Evolutionary conservation across 352 stramenopile species (phyloP).

Genomic region (Pythium apleroticum): DNA sequence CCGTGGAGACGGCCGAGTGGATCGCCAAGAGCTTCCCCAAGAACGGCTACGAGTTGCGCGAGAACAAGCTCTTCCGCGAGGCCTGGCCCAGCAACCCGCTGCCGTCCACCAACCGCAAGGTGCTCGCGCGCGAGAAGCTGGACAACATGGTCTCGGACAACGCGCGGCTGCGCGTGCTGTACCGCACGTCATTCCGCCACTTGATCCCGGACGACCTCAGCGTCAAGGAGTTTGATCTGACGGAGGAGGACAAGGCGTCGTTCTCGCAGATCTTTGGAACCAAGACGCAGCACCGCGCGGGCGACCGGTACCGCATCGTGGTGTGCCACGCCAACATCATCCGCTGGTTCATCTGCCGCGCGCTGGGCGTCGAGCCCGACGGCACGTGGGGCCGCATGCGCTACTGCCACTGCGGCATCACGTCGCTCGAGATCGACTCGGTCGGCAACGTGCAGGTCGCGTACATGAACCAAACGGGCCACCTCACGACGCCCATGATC

Average conservation of each 20-base stretch:
- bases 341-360: slow-evolving; percentile 68
- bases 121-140: slow-evolving; percentile 62
- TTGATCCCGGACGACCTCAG: slow-evolving; percentile 57
- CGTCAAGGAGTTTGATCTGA: slow-evolving; percentile 28
- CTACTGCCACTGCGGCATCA: slow-evolving; percentile 69
- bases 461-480: slow-evolving; percentile 64
- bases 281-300: slow-evolving; percentile 34
- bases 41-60: slow-evolving; percentile 35
- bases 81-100: slow-evolving; percentile 66
- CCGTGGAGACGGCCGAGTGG: slow-evolving; percentile 49
- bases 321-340: slow-evolving; percentile 78
- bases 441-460: slow-evolving; percentile 68
- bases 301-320: slow-evolving; percentile 55
- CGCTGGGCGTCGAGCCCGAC: slow-evolving; percentile 59
- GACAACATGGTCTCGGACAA: slow-evolving; percentile 76
- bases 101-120: slow-evolving; percentile 61
- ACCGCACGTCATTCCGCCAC: slow-evolving; percentile 69
- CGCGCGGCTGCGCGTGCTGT: slow-evolving; percentile 59
- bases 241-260: slow-evolving; percentile 27
- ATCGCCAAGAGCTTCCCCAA: slow-evolving; percentile 46
- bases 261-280: slow-evolving; percentile 36
- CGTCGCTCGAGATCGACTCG: slow-evolving; percentile 61
- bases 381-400: slow-evolving; percentile 72
- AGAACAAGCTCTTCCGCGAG: slow-evolving; percentile 73
- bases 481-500: slow-evolving; percentile 56